These are phyloP conservation scores for Acanthamoeba polyphaga DNA, from an alignment of 208 protist species.

Conservation along the genomic window DNA sequence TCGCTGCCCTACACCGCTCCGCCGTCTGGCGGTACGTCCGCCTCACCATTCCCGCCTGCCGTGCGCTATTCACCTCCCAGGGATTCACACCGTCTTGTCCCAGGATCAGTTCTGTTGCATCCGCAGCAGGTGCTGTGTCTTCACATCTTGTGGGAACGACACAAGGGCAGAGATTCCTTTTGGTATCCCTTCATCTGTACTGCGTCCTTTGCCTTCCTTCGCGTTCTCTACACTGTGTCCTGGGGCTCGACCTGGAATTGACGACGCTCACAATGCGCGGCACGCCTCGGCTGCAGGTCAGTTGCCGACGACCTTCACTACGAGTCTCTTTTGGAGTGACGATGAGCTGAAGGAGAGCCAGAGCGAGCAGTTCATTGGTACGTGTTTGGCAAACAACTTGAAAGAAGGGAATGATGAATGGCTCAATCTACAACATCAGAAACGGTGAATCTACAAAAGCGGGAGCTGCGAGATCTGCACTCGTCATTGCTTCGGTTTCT, in stretches of 20 bases:
- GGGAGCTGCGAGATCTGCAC: neutral
- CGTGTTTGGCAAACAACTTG: neutral
- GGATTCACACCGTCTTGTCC: neutral
- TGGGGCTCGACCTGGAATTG: neutral
- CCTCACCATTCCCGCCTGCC: too few species aligned
- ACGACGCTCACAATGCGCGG: neutral
- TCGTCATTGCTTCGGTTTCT: neutral
- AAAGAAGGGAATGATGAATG: neutral
- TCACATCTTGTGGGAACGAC: constrained; percentile 35
- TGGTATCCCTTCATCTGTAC: constrained; percentile 63
- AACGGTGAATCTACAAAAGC: neutral
- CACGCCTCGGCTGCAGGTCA: neutral
- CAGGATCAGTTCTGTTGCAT: neutral
- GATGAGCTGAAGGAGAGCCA: neutral
- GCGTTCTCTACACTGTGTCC: too few species aligned
- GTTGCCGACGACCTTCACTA: constrained; percentile 16
- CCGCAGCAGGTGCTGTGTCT: constrained; percentile 27
- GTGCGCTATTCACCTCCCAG: neutral
- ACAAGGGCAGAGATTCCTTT: constrained; percentile 13
- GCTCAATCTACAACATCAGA: neutral
- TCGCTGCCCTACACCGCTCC: constrained; percentile 26
- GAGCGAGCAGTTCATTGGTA: neutral
- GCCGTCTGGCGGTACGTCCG: neutral
- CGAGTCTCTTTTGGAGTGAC: neutral
- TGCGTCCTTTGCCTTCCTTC: neutral